phyloP scores from a whole-genome alignment of 805 yeast species.

The Ogataea kodamae region DNA sequence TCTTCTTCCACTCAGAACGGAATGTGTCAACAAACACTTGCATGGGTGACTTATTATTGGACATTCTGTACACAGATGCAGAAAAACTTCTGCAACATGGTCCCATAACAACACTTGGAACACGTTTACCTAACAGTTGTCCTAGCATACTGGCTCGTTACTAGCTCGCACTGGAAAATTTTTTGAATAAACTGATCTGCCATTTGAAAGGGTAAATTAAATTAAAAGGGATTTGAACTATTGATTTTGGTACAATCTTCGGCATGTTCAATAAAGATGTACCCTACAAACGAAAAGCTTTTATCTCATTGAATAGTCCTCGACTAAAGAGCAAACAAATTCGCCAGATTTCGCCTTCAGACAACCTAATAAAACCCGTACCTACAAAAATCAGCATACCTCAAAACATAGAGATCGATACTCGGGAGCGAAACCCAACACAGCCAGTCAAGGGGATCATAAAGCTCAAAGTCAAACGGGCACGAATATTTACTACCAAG shows the following conservation, averaged over 20 bases:
- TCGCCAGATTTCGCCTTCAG: constrained; percentile 16
- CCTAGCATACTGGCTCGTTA: constrained; percentile 7
- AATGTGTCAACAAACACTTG: constrained; percentile 93
- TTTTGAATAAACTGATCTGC: constrained; percentile 6
- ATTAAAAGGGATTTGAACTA: constrained; percentile 2
- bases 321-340: constrained; percentile 12
- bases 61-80: constrained; percentile 10
- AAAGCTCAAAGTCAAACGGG: constrained; percentile 3
- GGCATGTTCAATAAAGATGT: constrained; percentile 16
- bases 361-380: constrained; percentile 8
- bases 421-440: constrained; percentile 4
- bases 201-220: constrained; percentile 8
- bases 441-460: background rate
- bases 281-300: constrained; percentile 16
- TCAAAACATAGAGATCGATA: constrained; percentile 10
- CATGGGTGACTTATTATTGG: constrained; percentile 65
- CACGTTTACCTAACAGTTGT: constrained; percentile 5
- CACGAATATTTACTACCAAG: constrained; percentile 8
- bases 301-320: constrained; percentile 16
- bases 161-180: constrained; percentile 5
- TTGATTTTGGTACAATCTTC: background rate
- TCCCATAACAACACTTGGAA: constrained; percentile 2
- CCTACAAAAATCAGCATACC: constrained; percentile 13
- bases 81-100: constrained; percentile 19
- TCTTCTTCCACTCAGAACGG: constrained; percentile 85